Base-by-base conservation (phyloP, 2,329 filamentous ascomycete species). In the Ramularia endophylla region DNA sequence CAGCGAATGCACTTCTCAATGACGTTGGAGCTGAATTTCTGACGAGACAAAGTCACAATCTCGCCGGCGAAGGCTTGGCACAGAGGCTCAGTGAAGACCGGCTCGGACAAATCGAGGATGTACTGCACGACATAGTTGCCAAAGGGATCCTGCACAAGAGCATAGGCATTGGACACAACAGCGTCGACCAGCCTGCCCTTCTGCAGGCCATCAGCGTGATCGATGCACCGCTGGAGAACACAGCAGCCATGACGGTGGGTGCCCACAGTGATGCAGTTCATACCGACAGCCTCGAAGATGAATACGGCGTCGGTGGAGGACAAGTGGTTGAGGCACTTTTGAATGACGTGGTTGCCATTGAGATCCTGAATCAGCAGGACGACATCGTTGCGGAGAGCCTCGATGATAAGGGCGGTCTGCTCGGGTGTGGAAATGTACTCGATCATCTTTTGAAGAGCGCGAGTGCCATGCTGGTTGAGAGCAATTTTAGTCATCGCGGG, bases 41-140 rank as follows among this genome's bases (percentile, higher is more conserved):
- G 92, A 63, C 88, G 89, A 5, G 92, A 97, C 12, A 83, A 61
- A 77, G 77, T 66, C 65, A 76, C 59, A 63, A 84, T 70, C 78
- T 86, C 72, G 55, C 83, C 83, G 41, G 76, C 70, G 71, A 98
- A 95, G 58, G 81, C 83, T 39, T 75, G 71, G 47, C 94, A 92
- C 29, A 98, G 74, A 3, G 90, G 90, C 57, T 92, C 85, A 1
- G 90, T 95, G 67, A 95, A 95, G 54, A 73, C 73, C 9, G 83
- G 74, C 60, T 98, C 88, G 52, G 88, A 88, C 40, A 97, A 77
- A 61, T 97, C 92, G 54, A 98, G 64, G 51, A 98, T 97, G 69
- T 98, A 98, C 69, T 98, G 92, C 37, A 98, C 85, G 37, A 98
- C 92, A 53, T 98, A 98, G 67, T 98, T 98, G 60, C 92, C 92